Evolutionary conservation across 2,329 filamentous ascomycete species (phyloP), one percentile per base, ranked within the genome.

Genomic region (Metarhizium humberi): DNA sequence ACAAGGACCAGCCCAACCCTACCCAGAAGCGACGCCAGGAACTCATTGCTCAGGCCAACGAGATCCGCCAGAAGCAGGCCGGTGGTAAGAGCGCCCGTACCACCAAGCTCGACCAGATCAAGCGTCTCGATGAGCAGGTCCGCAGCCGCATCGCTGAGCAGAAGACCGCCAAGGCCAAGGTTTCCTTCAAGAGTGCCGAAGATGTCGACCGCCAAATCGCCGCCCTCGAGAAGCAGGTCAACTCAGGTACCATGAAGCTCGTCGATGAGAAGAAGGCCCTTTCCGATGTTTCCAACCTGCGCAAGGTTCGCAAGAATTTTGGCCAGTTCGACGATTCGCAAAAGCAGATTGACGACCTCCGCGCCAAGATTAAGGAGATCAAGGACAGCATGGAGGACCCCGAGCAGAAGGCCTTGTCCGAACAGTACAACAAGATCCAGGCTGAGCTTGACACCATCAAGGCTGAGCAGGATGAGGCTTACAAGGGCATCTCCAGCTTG

Each of bases 201-300:
- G 94, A 97, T 60, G 77, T 99, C 61, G 90, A 97, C 71, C 79
- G 80, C 60, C 84, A 94, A 73, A 94, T 97, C 64, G 80, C 82
- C 57, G 78, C 79, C 53, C 84, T 96, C 54, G 89, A 96, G 62
- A 86, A 86, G 73, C 82, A 92, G 70, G 91, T 97, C 64, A 89
- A 95, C 71, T 82, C 85, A 40, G 92, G 92, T 61, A 87, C 82
- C 70, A 92, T 99, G 87, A 95, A 92, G 76, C 78, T 99, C 52
- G 94, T 97, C 11, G 94, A 99, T 65, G 94, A 97, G 82, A 95
- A 90, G 80, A 97, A 96, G 81, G 86, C 90, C 8, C 79, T 97
- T 20, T 76, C 81, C 52, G 90, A 96, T 65, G 86, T 96, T 64
- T 88, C 87, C 51, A 86, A 76, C 69, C 77, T 97, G 62, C 86